Conservation (phyloP, 768 basidiomycete genomes). For the Phallus indusiatus region DNA sequence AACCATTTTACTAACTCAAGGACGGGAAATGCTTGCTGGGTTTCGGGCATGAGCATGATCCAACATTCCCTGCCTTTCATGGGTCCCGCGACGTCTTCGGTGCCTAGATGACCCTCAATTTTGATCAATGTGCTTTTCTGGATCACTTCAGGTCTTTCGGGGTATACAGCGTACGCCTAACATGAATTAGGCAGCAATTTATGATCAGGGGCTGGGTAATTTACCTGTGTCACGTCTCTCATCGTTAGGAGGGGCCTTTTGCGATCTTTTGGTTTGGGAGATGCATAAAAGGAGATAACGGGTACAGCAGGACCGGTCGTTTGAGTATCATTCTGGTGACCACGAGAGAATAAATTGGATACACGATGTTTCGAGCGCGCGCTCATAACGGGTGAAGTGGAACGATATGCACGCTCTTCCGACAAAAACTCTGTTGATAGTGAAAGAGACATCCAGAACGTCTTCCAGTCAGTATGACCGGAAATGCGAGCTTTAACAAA, state of each 20-base stretch:
- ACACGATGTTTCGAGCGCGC: conserved; percentile 40
- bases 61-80: conserved; percentile 75
- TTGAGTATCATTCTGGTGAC: neutral
- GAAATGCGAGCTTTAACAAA: conserved; percentile 85
- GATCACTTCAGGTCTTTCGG: conserved; percentile 90
- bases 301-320: conserved; percentile 20
- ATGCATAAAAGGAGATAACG: conserved; percentile 48
- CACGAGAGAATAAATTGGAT: conserved; percentile 49
- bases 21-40: conserved; percentile 21
- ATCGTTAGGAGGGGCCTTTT: conserved; percentile 67
- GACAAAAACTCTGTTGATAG: conserved; percentile 24
- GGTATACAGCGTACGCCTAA: conserved; percentile 92
- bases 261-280: conserved; percentile 63
- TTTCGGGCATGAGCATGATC: conserved; percentile 85
- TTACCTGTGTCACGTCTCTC: conserved; percentile 38
- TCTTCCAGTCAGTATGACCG: conserved; percentile 98
- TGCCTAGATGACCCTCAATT: conserved; percentile 75
- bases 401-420: neutral
- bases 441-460: conserved; percentile 73
- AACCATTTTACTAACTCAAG: conserved; percentile 89
- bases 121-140: conserved; percentile 85
- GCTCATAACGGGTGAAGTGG: neutral
- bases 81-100: conserved; percentile 58
- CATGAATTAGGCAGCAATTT: neutral
- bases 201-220: neutral